phyloP scores from a whole-genome alignment of 306 rosid genomes.

The Quercus agrifolia region DNA sequence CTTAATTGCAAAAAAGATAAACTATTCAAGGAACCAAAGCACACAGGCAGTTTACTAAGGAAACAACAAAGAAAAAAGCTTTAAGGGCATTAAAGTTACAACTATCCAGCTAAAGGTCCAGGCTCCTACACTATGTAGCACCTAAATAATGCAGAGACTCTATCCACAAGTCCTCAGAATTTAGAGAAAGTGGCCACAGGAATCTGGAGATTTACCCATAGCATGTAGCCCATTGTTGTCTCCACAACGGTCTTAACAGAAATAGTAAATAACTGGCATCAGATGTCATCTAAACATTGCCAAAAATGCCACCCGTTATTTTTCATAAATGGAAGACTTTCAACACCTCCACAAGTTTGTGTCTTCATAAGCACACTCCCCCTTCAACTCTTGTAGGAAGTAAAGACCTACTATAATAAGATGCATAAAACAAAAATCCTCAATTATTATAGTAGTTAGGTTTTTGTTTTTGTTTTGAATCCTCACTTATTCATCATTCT shows the following conservation, averaged over 20 bases:
- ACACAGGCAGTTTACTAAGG: too few relatives aligned
- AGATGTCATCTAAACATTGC: neutral
- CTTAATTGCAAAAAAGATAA: too few relatives aligned
- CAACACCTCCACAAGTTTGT: too few relatives aligned
- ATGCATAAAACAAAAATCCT: too few relatives aligned
- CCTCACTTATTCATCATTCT: too few relatives aligned
- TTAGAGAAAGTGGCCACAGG: neutral
- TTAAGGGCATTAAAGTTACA: too few relatives aligned
- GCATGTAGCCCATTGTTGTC: neutral
- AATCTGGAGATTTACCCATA: neutral
- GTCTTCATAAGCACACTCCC: neutral
- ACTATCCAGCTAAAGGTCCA: neutral
- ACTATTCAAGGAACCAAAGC: too few relatives aligned
- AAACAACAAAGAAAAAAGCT: too few relatives aligned
- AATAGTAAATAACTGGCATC: neutral
- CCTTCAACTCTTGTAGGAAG: neutral
- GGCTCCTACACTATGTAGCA: neutral
- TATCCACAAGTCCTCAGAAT: neutral
- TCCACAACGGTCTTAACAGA: neutral
- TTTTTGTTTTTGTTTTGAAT: too few relatives aligned
- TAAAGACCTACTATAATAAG: too few relatives aligned
- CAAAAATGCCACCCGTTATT: neutral
- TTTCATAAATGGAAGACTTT: too few relatives aligned
- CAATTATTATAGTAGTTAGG: too few relatives aligned
- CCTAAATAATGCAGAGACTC: neutral